Evolutionary conservation across 257 asterid genomes (phyloP).

Genomic region (Primulina huaijiensis): DNA sequence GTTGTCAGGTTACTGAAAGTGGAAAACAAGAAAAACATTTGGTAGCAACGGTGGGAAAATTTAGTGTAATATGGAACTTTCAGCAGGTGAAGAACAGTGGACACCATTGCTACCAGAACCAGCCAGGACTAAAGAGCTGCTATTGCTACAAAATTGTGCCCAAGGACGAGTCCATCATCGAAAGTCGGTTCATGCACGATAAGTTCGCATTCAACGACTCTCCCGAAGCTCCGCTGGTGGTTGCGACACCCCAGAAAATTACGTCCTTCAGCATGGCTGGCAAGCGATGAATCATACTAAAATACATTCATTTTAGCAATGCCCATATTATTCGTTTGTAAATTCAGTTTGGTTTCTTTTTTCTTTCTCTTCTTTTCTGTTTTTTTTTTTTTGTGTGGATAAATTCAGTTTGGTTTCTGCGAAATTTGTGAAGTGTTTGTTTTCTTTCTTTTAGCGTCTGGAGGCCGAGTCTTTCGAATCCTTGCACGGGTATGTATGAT

Average conservation of each 20-base stretch:
- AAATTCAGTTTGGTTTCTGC: background rate
- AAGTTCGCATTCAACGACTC: conserved; percentile 63
- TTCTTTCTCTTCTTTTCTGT: too few species aligned
- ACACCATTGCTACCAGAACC: conserved; percentile 81
- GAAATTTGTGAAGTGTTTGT: background rate
- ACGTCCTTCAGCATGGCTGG: conserved; percentile 92
- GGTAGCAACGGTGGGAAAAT: conserved; percentile 96
- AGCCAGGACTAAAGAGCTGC: conserved; percentile 99
- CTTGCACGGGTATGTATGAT: too few species aligned
- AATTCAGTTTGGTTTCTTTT: background rate
- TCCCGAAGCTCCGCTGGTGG: conserved; percentile 95
- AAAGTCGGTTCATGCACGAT: conserved; percentile 97
- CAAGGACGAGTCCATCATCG: conserved; percentile 92
- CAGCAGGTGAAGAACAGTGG: conserved; percentile 98
- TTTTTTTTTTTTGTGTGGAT: too few species aligned
- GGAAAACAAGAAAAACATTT: conserved; percentile 94
- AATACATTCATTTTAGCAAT: background rate
- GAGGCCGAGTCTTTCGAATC: too few species aligned
- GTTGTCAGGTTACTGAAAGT: conserved; percentile 86
- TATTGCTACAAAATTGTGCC: conserved; percentile 85
- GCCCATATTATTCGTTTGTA: background rate
- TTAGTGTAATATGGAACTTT: conserved; percentile 89
- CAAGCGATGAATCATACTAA: conserved; percentile 31
- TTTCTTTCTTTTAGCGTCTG: background rate
- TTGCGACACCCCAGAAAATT: conserved; percentile 93